Evolutionary conservation across 2,329 filamentous ascomycete genomes (phyloP), one percentile per base, ranked within the genome.

Genomic region (Botryosphaeria dothidea): DNA sequence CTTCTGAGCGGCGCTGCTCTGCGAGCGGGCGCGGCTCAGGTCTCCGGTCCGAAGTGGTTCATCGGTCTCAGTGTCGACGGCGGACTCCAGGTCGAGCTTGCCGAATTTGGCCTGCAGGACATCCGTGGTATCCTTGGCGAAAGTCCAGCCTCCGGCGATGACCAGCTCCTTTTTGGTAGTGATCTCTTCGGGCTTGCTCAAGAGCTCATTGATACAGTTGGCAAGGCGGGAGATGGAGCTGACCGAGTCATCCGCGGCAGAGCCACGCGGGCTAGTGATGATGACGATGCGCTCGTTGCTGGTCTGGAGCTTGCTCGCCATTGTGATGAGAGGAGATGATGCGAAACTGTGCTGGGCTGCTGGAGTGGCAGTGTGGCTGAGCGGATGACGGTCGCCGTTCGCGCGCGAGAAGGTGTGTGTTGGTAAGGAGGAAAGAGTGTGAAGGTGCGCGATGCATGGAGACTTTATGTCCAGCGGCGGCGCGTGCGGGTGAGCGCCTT

Each of bases 111-210:
- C 49, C 49, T 64, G 13, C 15, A 64, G 21, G 7, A 31, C 43
- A 15, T 31, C 38, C 48, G 56, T 54, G 25, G 49, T 25, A 8
- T 64, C 61, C 5, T 31, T 34, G 5, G 65, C 27, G 13, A 65
- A 54, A 15, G 60, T 68, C 71, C 71, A 75, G 3, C 70, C 67
- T 6, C 74, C 74, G 1, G 71, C 29, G 19, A 76, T 60, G 46
- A 75, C 72, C 4, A 75, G 52, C 62, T 73, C 74, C 2, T 65
- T 73, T 0, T 66, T 65, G 9, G 46, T 36, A 31, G 43, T 31
- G 6, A 67, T 46, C 1, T 11, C 21, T 13, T 66, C 52, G 2
- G 58, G n/a, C 21, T 64, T 67, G 4, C 66, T 52, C 4, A 74
- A 67, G 29, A 68, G 71, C 9, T 46, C 36, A 13, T 65, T 45